Base-by-base conservation (phyloP, 768 basidiomycete species). In the Dentipellis fragilis region DNA sequence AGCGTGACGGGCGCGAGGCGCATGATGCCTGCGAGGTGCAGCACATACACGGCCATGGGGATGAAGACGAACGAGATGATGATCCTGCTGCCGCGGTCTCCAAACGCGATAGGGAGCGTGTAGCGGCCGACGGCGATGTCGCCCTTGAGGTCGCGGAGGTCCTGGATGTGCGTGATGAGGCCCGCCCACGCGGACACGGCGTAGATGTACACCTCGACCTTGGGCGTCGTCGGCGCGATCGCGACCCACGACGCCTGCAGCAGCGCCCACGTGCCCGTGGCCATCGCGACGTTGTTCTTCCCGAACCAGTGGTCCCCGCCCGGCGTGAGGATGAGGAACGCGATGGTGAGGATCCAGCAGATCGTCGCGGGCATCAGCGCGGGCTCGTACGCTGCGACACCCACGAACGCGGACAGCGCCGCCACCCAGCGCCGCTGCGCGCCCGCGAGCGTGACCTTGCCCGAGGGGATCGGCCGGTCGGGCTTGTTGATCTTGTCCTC, bases 401-500 rank as follows among this genome's bases (percentile, higher is more conserved):
- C 42, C n/a, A 45, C n/a, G 42, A 45, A 45, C 8, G 14, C 19
- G 42, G 42, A 45, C 14, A 45, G 19, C n/a, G 42, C 42, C 14
- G 42, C 42, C 14, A n/a, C 19, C 42, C 42, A 45, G 42, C 42
- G 42, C 4, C 42, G 42, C 42, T 45, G 42, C 10, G 42, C 42
- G n/a, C 42, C 42, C 42, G n/a, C n/a, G 6, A 54, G 6, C 9
- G 60, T 53, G 42, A 69, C 64, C 10, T 62, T 62, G 10, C 59
- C 62, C 16, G 68, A 55, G 16, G 68, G 67, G 29, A 69, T 59
- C 3, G 68, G 68, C 36, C 68, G 53, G 56, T 63, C 65, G 1
- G 66, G 66, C 52, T 67, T 67, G 57, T 69, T 69, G 1, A 57
- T 38, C 0, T 38, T 49, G 37, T 69, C 68, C 52, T 69, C 68